phyloP scores from a whole-genome alignment of 345 rosid species.

The Bruguiera sexangula region DNA sequence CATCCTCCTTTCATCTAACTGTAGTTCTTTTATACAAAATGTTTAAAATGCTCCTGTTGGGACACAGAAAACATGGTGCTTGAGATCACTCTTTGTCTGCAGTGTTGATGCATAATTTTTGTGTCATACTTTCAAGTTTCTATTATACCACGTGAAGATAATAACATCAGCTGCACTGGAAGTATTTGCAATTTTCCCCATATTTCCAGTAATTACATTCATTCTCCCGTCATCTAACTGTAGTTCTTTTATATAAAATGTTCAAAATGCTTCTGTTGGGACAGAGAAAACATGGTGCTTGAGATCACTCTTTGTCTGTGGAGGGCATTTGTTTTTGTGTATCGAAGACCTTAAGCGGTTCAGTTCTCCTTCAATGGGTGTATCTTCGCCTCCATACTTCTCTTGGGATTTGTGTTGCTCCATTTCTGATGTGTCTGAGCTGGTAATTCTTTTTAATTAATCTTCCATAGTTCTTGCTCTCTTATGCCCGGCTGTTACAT shows the following conservation, averaged over 20 bases:
- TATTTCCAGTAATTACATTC: neutral
- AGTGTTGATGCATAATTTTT: too few relatives aligned
- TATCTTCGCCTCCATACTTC: slow-evolving; percentile 54
- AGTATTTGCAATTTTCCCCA: neutral
- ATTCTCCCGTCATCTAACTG: neutral
- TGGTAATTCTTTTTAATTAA: slow-evolving; percentile 37
- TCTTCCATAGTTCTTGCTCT: neutral
- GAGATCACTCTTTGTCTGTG: slow-evolving; percentile 71
- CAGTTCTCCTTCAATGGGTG: slow-evolving; percentile 36
- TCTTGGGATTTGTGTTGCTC: slow-evolving; percentile 57
- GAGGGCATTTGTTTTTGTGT: slow-evolving; percentile 62
- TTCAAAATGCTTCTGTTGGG: slow-evolving; percentile 15
- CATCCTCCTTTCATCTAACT: neutral
- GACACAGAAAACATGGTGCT: slow-evolving; percentile 65
- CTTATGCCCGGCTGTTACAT: neutral
- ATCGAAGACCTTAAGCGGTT: slow-evolving; percentile 71
- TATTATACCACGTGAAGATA: too few relatives aligned
- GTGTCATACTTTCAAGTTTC: too few relatives aligned
- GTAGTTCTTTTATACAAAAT: slow-evolving; percentile 4
- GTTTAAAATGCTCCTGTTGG: slow-evolving; percentile 10
- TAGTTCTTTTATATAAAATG: slow-evolving; percentile 5
- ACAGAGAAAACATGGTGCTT: slow-evolving; percentile 67
- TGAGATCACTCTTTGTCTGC: slow-evolving; percentile 67
- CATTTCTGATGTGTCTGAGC: slow-evolving; percentile 50
- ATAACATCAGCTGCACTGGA: neutral